phyloP scores from a whole-genome alignment of 2,329 filamentous ascomycete genomes.

The Penicillium olsonii region DNA sequence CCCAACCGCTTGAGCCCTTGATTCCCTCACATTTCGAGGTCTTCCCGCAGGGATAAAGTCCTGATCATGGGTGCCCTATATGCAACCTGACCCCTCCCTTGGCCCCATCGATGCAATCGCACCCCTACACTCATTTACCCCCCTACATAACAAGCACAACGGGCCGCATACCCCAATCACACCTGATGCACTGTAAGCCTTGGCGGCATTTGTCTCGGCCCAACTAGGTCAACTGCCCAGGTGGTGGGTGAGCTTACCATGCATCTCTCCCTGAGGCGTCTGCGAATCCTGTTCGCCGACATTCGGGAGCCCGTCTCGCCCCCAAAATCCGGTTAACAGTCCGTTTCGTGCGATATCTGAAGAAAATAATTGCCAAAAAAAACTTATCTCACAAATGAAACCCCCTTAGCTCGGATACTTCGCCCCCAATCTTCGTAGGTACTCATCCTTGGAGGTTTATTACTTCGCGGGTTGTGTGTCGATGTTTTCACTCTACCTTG shows the following conservation, averaged over 20 bases:
- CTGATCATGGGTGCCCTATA: not conserved
- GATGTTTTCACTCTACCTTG: slow-evolving; percentile 4
- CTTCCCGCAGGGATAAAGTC: not conserved
- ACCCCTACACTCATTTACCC: not conserved
- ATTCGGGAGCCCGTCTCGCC: not conserved
- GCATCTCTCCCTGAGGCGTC: not conserved
- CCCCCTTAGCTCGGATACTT: not conserved
- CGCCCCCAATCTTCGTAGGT: not conserved
- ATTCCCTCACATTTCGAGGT: not conserved
- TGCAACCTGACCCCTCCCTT: not conserved
- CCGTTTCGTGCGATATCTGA: not conserved
- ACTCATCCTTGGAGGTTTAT: not conserved
- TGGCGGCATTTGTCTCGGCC: not conserved
- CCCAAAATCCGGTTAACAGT: not conserved
- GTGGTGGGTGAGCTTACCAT: not conserved
- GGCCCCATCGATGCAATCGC: not conserved
- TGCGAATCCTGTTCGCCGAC: not conserved
- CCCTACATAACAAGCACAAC: not conserved
- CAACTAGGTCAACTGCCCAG: too few relatives aligned
- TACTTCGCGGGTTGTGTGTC: not conserved
- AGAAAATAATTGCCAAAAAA: not conserved
- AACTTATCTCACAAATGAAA: not conserved
- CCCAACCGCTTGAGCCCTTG: not conserved
- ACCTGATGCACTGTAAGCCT: not conserved
- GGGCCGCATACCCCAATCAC: not conserved